phyloP scores from a whole-genome alignment of 345 rosid species.

The Eucalyptus sp. region DNA sequence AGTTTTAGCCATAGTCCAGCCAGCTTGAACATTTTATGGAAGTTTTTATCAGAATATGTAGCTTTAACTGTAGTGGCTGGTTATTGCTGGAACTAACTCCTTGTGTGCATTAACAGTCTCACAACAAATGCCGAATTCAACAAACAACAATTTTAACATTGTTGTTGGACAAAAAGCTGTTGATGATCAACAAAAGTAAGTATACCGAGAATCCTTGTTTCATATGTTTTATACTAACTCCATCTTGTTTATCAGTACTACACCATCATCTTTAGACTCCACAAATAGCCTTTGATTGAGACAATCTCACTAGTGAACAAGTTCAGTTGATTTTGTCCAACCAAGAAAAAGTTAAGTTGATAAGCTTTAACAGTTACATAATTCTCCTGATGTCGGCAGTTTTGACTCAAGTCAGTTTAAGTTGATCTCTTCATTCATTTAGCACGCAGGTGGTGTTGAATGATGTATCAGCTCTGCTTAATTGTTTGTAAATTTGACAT shows the following conservation, averaged over 20 bases:
- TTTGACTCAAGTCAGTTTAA: not conserved
- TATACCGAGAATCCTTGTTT: not conserved
- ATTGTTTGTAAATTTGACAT: slow-evolving; percentile 7
- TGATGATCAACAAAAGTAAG: not conserved
- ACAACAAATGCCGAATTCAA: not conserved
- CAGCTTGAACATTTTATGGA: not conserved
- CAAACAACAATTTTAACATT: not conserved
- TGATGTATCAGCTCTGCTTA: slow-evolving; percentile 1
- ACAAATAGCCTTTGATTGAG: not conserved
- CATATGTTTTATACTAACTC: not conserved
- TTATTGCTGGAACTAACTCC: not conserved
- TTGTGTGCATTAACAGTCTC: not conserved
- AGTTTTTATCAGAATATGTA: not conserved
- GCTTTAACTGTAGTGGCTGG: not conserved
- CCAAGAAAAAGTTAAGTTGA: not conserved
- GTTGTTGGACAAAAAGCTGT: not conserved
- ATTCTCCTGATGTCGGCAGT: not conserved
- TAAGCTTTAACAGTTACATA: not conserved
- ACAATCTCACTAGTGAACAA: not conserved
- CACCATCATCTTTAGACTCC: not conserved
- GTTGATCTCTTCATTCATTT: not conserved
- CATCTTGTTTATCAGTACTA: not conserved
- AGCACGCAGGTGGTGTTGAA: not conserved
- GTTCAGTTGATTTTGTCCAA: not conserved
- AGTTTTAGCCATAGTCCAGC: not conserved